Evolutionary conservation across 1,139 yeast genomes (phyloP), one percentile per base, ranked within the genome.

Genomic region (Hyphopichia burtonii): DNA sequence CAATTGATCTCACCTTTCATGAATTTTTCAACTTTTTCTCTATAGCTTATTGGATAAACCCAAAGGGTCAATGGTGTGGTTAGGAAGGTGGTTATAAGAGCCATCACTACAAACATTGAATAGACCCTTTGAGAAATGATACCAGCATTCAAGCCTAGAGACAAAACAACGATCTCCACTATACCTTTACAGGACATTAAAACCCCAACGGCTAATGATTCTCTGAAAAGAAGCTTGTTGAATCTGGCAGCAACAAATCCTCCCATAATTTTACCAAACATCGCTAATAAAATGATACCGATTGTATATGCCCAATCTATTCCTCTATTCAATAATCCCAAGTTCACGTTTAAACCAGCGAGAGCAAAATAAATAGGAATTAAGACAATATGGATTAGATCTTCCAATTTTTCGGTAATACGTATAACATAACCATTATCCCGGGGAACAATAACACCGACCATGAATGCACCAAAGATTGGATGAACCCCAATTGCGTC

Each of bases 151-250:
- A 85, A 71, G 42, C 95, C 95, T 37, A 84, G 81, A 38, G 80
- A 82, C 48, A 86, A 70, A 19, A 86, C 94, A 38, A 86, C 91
- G 55, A 86, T 81, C 61, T 84, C 91, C 27, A 85, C 91, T 50
- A 85, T 84, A 63, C 95, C 95, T 60, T 86, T 86, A 71, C 95
- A 86, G 10, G 91, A 84, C 93, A 86, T 86, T 51, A 86, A 71
- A n/a, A 84, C 77, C 41, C 94, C 94, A 30, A 85, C 91, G 1
- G 90, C 74, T 30, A 82, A 60, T 2, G 89, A 78, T 57, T 86
- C 93, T 54, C 89, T 75, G 84, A 86, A 82, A 39, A 72, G 69
- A 39, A 86, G 64, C 3, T 85, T 86, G 56, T 76, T 76, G 32
- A 79, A 50, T 50, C 73, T 80, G 1, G 90, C 84, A 34, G 85